Base-by-base conservation (phyloP, 345 rosid genomes). In the Aegle marmelos region DNA sequence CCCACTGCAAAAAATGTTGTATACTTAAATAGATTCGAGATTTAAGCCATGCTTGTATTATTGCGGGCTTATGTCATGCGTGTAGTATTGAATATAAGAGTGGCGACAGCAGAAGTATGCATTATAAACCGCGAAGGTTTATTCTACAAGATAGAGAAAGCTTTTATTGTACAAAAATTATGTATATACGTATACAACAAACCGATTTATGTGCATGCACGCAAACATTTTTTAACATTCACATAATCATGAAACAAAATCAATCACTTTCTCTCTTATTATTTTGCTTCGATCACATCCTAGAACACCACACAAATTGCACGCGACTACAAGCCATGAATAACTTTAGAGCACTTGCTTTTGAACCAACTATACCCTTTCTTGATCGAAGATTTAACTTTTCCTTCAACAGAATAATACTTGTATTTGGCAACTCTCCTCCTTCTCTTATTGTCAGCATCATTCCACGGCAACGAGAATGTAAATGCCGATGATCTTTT, bases 321-420 rank as follows among this genome's bases (percentile, higher is more conserved):
- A 17, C 7, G 22, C 57, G 1, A 7, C 76, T 83, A 86, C 11
- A 63, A 58, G 13, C 76, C 78, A 83, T 77, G 85, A 9, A 75
- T 76, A 62, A 90, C 56, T 39, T 79, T 80, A 0, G 80, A 85
- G 74, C 89, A 90, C 34, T 86, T 89, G 50, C 6, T 14, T 71
- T 89, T 92, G 69, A 90, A 17, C 92, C 93, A 91, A n/a, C 83
- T 75, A 72, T 64, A 77, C 27, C 97, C 88, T 54, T 75, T 85
- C 82, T 76, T 88, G 4, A 88, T 16, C 11, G 92, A 81, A 58
- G 67, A 30, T 67, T 87, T 91, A 59, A 88, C 76, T 76, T 70
- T 87, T 36, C 90, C 93, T 69, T 92, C 90, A 0, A 75, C 83
- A 0, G 86, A 54, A 69, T 91, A 89, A 22, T 88, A 54, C 58